Base-by-base conservation (phyloP, 495 filamentous ascomycete species). In the Talaromyces ruber region DNA sequence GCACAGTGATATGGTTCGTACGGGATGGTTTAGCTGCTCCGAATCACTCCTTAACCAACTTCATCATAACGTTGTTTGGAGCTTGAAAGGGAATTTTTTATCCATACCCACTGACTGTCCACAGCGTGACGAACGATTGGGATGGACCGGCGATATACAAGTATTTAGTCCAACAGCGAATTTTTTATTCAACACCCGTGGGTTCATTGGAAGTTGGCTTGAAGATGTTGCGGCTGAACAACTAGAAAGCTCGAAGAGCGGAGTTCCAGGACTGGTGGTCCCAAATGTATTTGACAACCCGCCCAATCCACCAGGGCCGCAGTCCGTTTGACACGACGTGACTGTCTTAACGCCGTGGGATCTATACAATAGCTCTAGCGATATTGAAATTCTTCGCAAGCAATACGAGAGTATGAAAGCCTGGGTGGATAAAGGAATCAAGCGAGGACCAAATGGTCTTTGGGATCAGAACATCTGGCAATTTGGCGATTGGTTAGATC, bases 71-170 rank as follows among this genome's bases (percentile, higher is more conserved):
- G 70, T 80, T 4, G 56, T 70, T 29, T 83, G 81, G 82, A 73
- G 75, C 8, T 81, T 84, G 78, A 72, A 74, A 4, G 77, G 80
- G 0, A 85, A 84, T 54, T 85, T 85, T 55, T 69, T 85, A 58
- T 70, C 67, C 21, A 68, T 84, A 0, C 82, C 81, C 2, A 85
- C 78, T 0, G 82, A 85, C 59, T 84, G 81, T 61, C 81, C 81
- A 0, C 79, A 82, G 60, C 73, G 82, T 37, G 82, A 85, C 57
- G 82, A 85, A 63, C 71, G 81, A 4, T 62, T 85, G 9, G 82
- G 82, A 0, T 85, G 81, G 82, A 83, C 82, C 0, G 82, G 81
- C 1, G 81, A 84, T 58, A 72, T 76, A 9, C 75, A 81, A 53
- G 72, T 76, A 1, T 84, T 85, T 64, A 66, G 72, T 0, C 74